Conservation (phyloP, 345 rosid genomes). For the Gossypium mustelinum region DNA sequence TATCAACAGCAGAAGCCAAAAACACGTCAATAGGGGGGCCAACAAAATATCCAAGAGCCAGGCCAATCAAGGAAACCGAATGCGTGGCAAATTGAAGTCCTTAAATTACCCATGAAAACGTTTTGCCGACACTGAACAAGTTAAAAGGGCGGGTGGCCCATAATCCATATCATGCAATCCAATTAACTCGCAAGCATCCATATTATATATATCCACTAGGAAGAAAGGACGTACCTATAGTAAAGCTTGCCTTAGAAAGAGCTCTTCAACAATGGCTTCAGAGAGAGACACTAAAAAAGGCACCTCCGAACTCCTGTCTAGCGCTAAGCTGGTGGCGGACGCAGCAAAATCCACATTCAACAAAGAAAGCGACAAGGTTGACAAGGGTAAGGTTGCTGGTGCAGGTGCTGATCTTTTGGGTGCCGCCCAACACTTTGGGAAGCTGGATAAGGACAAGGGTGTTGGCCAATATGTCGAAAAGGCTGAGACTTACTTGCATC, state of each 20-base stretch:
- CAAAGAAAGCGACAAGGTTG: conserved; percentile 1
- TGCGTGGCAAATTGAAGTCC: too few species aligned
- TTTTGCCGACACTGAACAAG: too few species aligned
- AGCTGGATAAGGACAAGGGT: conserved; percentile 49
- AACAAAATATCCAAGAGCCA: too few species aligned
- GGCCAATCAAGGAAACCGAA: too few species aligned
- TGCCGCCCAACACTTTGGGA: conserved; percentile 12
- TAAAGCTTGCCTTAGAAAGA: not conserved
- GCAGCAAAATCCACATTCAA: conserved; percentile 8
- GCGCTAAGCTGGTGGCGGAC: conserved; percentile 1
- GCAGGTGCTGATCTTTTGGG: conserved; percentile 4
- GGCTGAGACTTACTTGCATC: conserved; percentile 65
- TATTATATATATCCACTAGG: too few species aligned
- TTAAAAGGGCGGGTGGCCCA: too few species aligned
- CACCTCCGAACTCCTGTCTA: not conserved
- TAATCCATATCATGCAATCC: too few species aligned
- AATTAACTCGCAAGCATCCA: too few species aligned
- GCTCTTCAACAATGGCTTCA: conserved; percentile 9
- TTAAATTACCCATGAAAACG: too few species aligned
- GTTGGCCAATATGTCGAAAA: conserved; percentile 61
- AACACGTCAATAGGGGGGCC: too few species aligned
- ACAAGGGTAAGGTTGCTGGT: conserved; percentile 9
- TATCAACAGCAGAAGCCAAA: too few species aligned
- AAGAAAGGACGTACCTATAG: too few species aligned
- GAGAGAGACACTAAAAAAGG: not conserved